Evolutionary conservation across 2,329 filamentous ascomycete species (phyloP), one percentile per base, ranked within the genome.

Genomic region (Fusarium veterinarium): DNA sequence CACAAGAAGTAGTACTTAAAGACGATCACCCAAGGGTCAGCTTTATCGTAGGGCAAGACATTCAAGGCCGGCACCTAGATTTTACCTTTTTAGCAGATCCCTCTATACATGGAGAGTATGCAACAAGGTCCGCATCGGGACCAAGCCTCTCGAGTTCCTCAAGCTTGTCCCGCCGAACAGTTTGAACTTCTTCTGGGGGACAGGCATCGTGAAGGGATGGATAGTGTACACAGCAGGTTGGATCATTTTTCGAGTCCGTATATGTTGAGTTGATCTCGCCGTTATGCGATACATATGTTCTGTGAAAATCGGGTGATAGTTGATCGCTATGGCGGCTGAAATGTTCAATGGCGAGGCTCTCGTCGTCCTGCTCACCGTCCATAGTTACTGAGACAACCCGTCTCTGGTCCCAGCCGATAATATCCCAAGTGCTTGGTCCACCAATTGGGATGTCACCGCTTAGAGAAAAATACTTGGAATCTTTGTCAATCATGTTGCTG

Each of bases 1-100:
- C 65, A 72, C 5, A 76, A 16, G 16, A 79, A 77, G 66, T 79
- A 79, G 65, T 82, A 82, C 40, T 82, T 82, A 45, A 81, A 82
- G 1, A 79, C 76, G 13, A 65, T 73, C 71, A 73, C 9, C 5
- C 1, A 17, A n/a, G 2, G 0, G 20, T 60, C 3, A 61, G 37
- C 6, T 44, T 37, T 3, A 20, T 35, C 5, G 4, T 1, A 28
- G 20, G 19, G 19, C 4, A 3, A 14, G 10, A 53, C 16, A 30
- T 13, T 9, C 5, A 41, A n/a, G 19, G 7, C 2, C 3, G 8
- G 20, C 4, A 25, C 6, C 19, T 58, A 30, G 10, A 1, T 45
- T 30, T 25, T 1, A 38, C 55, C 55, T 49, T 63, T n/a, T 19
- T 37, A 11, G 14, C 16, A 31, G 8, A 4, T 19, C 2, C 6